phyloP scores from a whole-genome alignment of 169 alveolate genomes.

The Prorocentrum cordatum region DNA sequence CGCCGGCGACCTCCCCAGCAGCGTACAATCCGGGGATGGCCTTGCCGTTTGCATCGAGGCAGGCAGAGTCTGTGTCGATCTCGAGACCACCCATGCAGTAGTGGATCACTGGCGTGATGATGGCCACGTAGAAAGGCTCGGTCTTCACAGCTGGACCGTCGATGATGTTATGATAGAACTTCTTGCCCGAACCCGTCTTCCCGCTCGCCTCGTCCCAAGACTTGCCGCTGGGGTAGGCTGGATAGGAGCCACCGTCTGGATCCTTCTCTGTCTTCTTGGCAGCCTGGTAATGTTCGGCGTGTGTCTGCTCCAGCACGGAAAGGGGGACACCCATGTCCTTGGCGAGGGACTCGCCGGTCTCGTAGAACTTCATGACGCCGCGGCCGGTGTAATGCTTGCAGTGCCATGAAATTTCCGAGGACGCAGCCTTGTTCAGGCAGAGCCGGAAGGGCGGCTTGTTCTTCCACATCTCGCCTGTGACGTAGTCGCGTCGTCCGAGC shows the following conservation, averaged over 20 bases:
- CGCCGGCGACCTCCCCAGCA: constrained; percentile 62
- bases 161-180: too few species aligned
- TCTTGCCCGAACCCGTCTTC: too few species aligned
- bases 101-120: constrained; percentile 54
- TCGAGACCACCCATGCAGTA: constrained; percentile 53
- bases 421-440: constrained; percentile 38
- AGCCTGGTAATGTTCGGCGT: constrained; percentile 62
- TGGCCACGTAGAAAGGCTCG: constrained; percentile 44
- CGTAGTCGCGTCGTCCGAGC: constrained; percentile 73
- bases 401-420: constrained; percentile 74
- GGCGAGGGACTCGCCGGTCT: constrained; percentile 1
- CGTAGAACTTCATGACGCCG: constrained; percentile 36
- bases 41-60: not conserved
- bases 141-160: too few species aligned
- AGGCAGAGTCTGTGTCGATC: constrained; percentile 32
- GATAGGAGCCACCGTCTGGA: constrained; percentile 31
- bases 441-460: constrained; percentile 74
- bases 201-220: not conserved
- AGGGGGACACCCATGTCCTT: constrained; percentile 14
- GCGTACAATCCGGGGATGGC: constrained; percentile 54
- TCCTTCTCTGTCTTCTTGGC: constrained; percentile 48
- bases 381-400: constrained; percentile 50
- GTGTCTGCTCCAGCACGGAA: constrained; percentile 28
- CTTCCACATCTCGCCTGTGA: constrained; percentile 73
- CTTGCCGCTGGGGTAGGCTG: constrained; percentile 35